A percentile compares a stretch with the other conserved stretches of the same genome.
These are phyloP conservation scores for Ustilago hordei DNA, from an alignment of 1,284 basidiomycete species.

Conservation along the genomic window DNA sequence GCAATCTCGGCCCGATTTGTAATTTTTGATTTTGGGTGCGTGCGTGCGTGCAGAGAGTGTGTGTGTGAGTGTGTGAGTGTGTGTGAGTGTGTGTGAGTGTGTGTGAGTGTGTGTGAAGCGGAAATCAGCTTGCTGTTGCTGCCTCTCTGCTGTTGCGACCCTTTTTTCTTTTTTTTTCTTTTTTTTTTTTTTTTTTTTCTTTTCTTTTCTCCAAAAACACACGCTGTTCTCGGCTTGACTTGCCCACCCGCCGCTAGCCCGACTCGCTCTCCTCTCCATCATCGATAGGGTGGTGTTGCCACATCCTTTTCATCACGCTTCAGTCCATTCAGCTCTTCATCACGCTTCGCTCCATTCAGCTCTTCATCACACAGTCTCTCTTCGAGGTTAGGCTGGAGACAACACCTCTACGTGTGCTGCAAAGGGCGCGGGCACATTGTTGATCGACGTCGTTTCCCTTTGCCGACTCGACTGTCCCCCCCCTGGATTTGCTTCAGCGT, in stretches of 20 bases:
- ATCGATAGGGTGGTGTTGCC: conserved; percentile 2
- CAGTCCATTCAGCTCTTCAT: neutral
- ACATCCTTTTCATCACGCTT: neutral
- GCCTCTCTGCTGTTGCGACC: neutral
- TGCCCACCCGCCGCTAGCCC: neutral
- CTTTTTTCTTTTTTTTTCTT: too few relatives aligned
- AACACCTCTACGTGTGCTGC: neutral
- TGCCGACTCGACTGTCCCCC: neutral
- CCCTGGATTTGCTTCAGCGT: neutral
- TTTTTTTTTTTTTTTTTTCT: too few relatives aligned
- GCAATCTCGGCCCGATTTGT: too few relatives aligned
- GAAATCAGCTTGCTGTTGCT: too few relatives aligned
- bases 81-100: too few relatives aligned
- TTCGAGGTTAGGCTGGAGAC: neutral
- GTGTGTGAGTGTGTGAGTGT: too few relatives aligned
- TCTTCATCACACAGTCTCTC: neutral
- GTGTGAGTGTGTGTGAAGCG: too few relatives aligned
- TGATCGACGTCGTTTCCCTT: neutral
- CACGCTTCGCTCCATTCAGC: conserved; percentile 2
- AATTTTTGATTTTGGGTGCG: too few relatives aligned
- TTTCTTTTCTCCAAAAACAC: neutral
- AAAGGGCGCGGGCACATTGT: neutral
- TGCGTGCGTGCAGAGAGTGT: too few relatives aligned
- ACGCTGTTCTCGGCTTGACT: conserved; percentile 3
- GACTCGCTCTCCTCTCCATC: conserved; percentile 4